Conservation (phyloP, 768 basidiomycete genomes). For the Sporobolomyces pararoseus region DNA sequence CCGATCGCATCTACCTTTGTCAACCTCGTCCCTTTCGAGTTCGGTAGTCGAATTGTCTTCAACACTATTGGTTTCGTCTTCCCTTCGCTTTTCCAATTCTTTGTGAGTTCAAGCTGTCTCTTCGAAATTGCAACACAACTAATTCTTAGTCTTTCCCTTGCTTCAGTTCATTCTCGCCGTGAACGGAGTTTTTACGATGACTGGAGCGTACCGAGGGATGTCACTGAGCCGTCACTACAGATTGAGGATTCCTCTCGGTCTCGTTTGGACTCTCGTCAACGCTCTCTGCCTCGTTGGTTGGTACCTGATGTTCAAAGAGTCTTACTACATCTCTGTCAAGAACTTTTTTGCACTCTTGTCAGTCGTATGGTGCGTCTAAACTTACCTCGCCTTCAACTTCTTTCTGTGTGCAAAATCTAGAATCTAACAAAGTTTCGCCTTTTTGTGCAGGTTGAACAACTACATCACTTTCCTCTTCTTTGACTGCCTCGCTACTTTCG, state of each 20-base stretch:
- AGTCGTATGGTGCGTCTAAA: constrained; percentile 16
- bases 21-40: constrained; percentile 19
- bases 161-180: constrained; percentile 16
- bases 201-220: constrained; percentile 6
- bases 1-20: constrained; percentile 10
- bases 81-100: constrained; percentile 28
- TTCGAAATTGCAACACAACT: neutral
- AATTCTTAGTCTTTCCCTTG: too few relatives aligned
- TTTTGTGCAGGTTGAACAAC: constrained; percentile 5
- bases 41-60: constrained; percentile 14
- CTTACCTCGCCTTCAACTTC: too few relatives aligned
- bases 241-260: neutral
- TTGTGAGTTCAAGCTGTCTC: neutral
- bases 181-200: constrained; percentile 5
- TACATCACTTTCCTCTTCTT: constrained; percentile 24
- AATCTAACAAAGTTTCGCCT: too few relatives aligned
- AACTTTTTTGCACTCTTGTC: constrained; percentile 29
- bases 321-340: constrained; percentile 9
- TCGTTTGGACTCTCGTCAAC: constrained; percentile 23
- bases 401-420: too few relatives aligned
- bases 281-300: constrained; percentile 16
- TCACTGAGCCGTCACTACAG: neutral
- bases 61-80: constrained; percentile 31
- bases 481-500: constrained; percentile 16
- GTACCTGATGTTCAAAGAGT: constrained; percentile 20